phyloP scores from a whole-genome alignment of 177 flowering plant genomes.

The Telopea speciosissima region DNA sequence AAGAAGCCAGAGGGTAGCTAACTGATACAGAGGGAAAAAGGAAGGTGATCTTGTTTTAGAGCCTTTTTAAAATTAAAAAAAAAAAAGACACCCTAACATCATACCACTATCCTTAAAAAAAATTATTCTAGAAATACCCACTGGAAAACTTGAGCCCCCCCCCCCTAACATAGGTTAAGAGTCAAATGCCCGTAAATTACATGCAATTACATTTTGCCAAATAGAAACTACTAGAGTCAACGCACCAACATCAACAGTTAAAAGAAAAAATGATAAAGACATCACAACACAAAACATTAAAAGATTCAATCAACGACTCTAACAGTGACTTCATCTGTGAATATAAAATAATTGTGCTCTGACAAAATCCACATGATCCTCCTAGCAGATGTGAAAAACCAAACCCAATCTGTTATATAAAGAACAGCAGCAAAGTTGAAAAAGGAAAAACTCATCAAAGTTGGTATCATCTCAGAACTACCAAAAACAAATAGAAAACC shows the following conservation, averaged over 20 bases:
- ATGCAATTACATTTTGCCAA: background rate
- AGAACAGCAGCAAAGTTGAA: background rate
- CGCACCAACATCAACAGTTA: background rate
- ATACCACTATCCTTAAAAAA: background rate
- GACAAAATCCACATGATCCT: too few species aligned
- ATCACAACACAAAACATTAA: background rate
- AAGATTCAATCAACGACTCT: background rate
- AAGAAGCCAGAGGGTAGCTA: background rate
- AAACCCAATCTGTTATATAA: background rate
- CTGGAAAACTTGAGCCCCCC: background rate
- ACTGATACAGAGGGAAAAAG: too few species aligned
- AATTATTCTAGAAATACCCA: too few species aligned
- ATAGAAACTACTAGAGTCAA: background rate
- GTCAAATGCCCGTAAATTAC: background rate
- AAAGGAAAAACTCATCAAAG: background rate
- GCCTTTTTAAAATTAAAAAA: background rate
- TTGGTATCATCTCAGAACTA: background rate
- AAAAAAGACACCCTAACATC: background rate
- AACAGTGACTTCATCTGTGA: too few species aligned
- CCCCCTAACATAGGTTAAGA: background rate
- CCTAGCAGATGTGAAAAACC: too few species aligned
- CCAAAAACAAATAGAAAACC: background rate
- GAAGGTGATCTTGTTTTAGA: too few species aligned
- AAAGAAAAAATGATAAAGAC: too few species aligned
- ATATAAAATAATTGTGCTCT: too few species aligned